phyloP scores from a whole-genome alignment of 305 asterid genomes.

The Fraxinus baroniana region DNA sequence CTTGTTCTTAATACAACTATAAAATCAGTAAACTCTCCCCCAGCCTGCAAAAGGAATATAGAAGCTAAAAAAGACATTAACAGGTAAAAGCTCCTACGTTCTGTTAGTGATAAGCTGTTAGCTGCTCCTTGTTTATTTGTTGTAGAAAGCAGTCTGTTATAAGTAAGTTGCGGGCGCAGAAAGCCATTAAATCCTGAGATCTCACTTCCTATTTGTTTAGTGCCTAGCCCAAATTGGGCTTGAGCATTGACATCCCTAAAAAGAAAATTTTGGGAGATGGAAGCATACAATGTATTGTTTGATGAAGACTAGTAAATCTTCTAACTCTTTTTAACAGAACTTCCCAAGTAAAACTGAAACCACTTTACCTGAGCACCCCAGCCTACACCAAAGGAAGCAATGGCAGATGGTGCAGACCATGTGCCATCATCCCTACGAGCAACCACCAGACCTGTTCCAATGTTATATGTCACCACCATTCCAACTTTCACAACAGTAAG shows the following conservation, averaged over 20 bases:
- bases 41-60: slow-evolving; percentile 58
- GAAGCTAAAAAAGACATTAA: background rate
- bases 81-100: background rate
- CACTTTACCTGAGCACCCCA: slow-evolving; percentile 97
- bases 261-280: background rate
- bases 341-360: slow-evolving; percentile 14
- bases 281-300: background rate
- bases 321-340: slow-evolving; percentile 4
- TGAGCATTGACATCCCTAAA: background rate
- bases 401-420: slow-evolving; percentile 98
- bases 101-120: background rate
- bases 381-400: slow-evolving; percentile 84
- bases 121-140: background rate
- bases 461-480: slow-evolving; percentile 82
- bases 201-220: background rate
- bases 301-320: background rate
- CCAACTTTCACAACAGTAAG: slow-evolving; percentile 92
- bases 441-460: slow-evolving; percentile 92
- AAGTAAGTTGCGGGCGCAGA: background rate
- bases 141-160: background rate
- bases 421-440: slow-evolving; percentile 90
- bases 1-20: slow-evolving; percentile 75
- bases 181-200: background rate
- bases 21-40: slow-evolving; percentile 94
- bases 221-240: background rate